Conservation (phyloP, 2,329 filamentous ascomycete genomes). For the Apiospora arundinis region DNA sequence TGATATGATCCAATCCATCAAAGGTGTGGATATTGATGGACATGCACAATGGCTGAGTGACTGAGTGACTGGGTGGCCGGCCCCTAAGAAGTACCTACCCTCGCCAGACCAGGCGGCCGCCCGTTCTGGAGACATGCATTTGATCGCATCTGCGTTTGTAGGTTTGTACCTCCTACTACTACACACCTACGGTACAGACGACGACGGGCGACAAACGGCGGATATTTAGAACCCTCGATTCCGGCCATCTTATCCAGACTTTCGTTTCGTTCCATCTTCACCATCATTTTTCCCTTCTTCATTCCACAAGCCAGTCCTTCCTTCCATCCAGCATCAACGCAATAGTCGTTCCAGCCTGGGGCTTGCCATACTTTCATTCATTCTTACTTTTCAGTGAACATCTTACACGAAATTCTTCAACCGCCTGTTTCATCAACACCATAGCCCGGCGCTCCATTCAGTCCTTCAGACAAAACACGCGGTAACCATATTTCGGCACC, state of each 20-base stretch:
- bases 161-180: no score
- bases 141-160: no score
- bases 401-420: conserved; percentile 9
- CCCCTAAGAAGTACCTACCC: no score
- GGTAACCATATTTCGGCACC: background rate
- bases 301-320: conserved; percentile 12
- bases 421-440: conserved; percentile 16
- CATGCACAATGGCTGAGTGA: no score
- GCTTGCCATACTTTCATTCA: conserved; percentile 16
- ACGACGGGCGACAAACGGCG: background rate
- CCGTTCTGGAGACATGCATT: background rate
- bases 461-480: conserved; percentile 11
- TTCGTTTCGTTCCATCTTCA: conserved; percentile 16
- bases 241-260: background rate
- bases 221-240: conserved; percentile 16
- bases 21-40: no score
- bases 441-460: conserved; percentile 18
- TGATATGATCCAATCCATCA: no score
- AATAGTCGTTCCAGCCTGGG: conserved; percentile 13
- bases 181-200: background rate
- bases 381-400: conserved; percentile 11
- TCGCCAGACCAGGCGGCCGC: background rate
- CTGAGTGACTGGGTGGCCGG: no score
- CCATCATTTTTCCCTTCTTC: conserved; percentile 10
- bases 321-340: conserved; percentile 14